These are phyloP conservation scores for Tylopilus sp. DNA, from an alignment of 768 basidiomycete genomes.

Conservation along the genomic window DNA sequence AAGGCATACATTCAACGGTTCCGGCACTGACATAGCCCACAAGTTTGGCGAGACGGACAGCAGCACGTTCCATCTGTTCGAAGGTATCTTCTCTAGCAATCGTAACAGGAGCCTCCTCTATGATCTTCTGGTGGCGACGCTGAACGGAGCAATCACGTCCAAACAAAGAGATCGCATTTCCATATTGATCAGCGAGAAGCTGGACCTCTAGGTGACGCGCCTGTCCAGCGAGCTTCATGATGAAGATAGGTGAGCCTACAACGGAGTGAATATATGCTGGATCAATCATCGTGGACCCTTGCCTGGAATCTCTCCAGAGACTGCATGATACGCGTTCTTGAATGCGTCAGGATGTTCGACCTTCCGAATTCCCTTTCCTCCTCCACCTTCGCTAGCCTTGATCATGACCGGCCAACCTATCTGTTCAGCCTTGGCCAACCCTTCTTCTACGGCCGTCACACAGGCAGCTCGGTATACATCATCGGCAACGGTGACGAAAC, in stretches of 20 bases:
- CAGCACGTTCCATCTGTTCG: constrained; percentile 97
- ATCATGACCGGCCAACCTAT: constrained; percentile 99
- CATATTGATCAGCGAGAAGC: constrained; percentile 97
- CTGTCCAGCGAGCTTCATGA: constrained; percentile 99
- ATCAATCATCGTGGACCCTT: constrained; percentile 16
- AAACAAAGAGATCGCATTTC: constrained; percentile 97
- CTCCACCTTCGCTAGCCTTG: constrained; percentile 98
- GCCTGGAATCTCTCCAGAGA: constrained; percentile 97
- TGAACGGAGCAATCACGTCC: constrained; percentile 99
- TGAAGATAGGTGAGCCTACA: constrained; percentile 93
- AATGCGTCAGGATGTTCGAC: constrained; percentile 85
- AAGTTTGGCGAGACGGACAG: constrained; percentile 97
- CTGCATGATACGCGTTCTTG: constrained; percentile 92
- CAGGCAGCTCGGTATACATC: constrained; percentile 86
- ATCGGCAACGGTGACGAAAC: constrained; percentile 94
- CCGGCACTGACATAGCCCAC: constrained; percentile 99
- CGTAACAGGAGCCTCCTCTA: constrained; percentile 98
- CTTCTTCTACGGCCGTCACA: constrained; percentile 83
- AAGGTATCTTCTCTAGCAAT: constrained; percentile 91
- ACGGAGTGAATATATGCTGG: constrained; percentile 7
- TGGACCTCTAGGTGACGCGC: constrained; percentile 98
- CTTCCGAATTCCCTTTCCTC: constrained; percentile 98
- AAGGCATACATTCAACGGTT: constrained; percentile 84
- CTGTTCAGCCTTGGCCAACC: constrained; percentile 73
- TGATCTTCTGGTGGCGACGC: constrained; percentile 99